A percentile compares a stretch with the other conserved stretches of the same genome.
phyloP scores from a whole-genome alignment of 805 yeast species.

The Pichia pseudocactophila region DNA sequence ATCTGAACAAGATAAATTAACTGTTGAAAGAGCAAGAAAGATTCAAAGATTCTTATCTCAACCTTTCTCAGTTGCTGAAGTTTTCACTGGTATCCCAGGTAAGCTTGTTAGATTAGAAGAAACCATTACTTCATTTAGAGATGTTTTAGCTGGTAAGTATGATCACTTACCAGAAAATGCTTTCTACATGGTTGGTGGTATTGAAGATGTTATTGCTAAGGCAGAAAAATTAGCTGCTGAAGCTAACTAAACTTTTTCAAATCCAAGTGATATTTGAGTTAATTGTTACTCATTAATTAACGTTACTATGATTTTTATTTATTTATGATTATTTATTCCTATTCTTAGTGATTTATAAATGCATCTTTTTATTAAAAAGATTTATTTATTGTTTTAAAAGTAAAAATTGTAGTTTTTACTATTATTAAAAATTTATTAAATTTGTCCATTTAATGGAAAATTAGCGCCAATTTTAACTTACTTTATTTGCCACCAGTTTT shows the following conservation, averaged over 20 bases:
- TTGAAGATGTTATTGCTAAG: constrained; percentile 96
- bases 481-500: background rate
- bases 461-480: too few species aligned
- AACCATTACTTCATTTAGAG: constrained; percentile 91
- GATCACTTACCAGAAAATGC: constrained; percentile 99
- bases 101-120: constrained; percentile 94
- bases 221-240: constrained; percentile 98
- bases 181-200: constrained; percentile 99
- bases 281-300: constrained; percentile 3
- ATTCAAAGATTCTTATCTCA: constrained; percentile 99
- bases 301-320: constrained; percentile 12
- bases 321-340: constrained; percentile 12
- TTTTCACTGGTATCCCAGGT: constrained; percentile 99
- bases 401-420: too few species aligned
- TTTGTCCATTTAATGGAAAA: too few species aligned
- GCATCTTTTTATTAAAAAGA: constrained; percentile 10
- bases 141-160: constrained; percentile 95
- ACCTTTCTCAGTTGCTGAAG: constrained; percentile 99
- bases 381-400: constrained; percentile 10
- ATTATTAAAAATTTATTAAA: background rate
- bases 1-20: constrained; percentile 96
- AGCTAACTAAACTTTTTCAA: constrained; percentile 41
- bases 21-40: constrained; percentile 99
- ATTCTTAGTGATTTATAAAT: constrained; percentile 11
- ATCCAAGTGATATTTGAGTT: constrained; percentile 10